Percentiles rank a stretch among this genome's conserved stretches.
Conservation (phyloP, 257 asterid species). For the Paraleonurus japonicus region DNA sequence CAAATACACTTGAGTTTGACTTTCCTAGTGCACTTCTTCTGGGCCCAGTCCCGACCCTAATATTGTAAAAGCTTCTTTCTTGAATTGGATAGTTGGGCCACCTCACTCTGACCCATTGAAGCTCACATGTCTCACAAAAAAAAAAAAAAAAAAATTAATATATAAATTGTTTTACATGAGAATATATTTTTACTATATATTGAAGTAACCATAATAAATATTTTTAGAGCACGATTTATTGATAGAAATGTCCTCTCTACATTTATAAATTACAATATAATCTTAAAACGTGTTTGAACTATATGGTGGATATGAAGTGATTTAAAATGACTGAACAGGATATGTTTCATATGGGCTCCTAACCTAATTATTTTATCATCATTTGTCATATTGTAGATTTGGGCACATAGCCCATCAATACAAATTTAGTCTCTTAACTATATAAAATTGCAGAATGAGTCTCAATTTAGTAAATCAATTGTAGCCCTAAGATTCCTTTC, state of each 20-base stretch:
- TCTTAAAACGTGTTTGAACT: neutral
- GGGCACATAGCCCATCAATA: no score
- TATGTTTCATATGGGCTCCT: neutral
- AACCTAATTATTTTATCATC: neutral
- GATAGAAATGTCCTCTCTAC: neutral
- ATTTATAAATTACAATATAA: neutral
- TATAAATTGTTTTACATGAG: no score
- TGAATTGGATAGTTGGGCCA: slow-evolving; percentile 13
- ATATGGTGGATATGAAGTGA: neutral
- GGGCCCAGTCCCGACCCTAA: slow-evolving; percentile 18
- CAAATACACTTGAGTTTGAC: neutral
- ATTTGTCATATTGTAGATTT: no score
- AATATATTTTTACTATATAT: no score
- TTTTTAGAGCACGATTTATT: neutral
- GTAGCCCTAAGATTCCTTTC: no score
- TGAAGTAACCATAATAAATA: no score
- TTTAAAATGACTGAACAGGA: neutral
- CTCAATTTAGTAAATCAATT: no score
- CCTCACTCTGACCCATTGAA: slow-evolving; percentile 19
- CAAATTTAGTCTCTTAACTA: no score
- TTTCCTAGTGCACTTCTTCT: neutral
- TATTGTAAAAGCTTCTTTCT: neutral
- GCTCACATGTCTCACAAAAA: neutral
- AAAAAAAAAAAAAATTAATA: neutral
- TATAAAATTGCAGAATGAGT: no score